Evolutionary conservation across 2,329 filamentous ascomycete genomes (phyloP), one percentile per base, ranked within the genome.

Genomic region (Curvularia eragrostidis): DNA sequence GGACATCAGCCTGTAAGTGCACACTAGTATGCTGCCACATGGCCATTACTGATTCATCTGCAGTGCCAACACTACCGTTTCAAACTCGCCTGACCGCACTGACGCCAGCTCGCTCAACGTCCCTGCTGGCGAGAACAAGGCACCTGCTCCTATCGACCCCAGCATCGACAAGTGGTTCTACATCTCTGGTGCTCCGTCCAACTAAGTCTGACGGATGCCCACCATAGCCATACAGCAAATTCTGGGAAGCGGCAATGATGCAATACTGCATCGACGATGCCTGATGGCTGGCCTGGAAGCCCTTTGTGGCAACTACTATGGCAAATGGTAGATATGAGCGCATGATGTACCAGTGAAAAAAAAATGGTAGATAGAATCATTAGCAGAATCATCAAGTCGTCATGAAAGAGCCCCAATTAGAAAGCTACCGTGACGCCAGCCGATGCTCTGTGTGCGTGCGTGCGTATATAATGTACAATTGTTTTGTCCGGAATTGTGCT

Each of bases 141-240:
- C 86, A 54, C 88, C 95, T 60, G 94, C 89, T 67, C 93, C 94
- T 75, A 97, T 99, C 72, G 95, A 99, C 78, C 86, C 88, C 78
- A 96, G 89, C 81, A 97, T 98, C 77, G 95, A 99, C 88, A 99
- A 99, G 89, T 99, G 95, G 95, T 99, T 99, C 90, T 99, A 98
- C 88, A 99, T 99, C 82, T 97, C 93, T 79, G 95, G 95, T 81
- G 95, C 95, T 77, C 61, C 54, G 12, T 59, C 58, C 59, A 59
- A 51, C 56, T 56, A 62, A 32, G 18, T 52, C n/a, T 48, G 47
- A 24, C 28, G 42, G 47, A 24, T 38, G 51, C 26, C 13, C 44
- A 15, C 43, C 19, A 24, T 54, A 24, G 53, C 6, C n/a, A 30
- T 38, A 36, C 15, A 32, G 48, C 5, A 18, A 36, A 10, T 24